Conservation (phyloP, 2,329 filamentous ascomycete species). For the Neonectria hederae region DNA sequence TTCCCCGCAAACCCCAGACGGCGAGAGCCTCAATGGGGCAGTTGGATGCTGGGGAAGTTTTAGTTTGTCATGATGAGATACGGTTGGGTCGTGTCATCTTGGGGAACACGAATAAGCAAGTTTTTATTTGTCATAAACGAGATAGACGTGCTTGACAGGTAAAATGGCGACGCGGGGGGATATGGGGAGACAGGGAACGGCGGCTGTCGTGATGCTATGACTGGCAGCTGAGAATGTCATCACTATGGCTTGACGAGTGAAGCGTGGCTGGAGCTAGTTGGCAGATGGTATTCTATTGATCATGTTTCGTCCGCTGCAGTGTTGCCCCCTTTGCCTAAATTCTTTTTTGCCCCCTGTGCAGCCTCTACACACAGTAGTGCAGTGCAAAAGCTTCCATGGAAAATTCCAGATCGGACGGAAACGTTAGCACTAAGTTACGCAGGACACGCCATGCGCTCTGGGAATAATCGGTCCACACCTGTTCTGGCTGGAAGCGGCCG, state of each 20-base stretch:
- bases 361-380: neutral
- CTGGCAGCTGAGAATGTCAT: neutral
- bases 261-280: neutral
- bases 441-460: neutral
- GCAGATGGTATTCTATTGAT: neutral
- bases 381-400: neutral
- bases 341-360: neutral
- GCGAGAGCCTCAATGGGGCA: conserved; percentile 8
- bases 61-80: neutral
- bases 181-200: neutral
- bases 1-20: conserved; percentile 4
- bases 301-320: neutral
- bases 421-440: neutral
- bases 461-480: conserved; percentile 10
- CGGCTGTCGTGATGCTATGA: neutral
- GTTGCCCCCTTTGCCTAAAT: neutral
- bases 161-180: neutral
- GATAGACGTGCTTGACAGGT: neutral
- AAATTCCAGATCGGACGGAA: neutral
- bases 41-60: neutral
- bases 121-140: neutral
- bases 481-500: neutral
- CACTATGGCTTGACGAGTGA: neutral
- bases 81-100: neutral
- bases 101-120: neutral